Base-by-base conservation (phyloP, 805 yeast species). In the Danielia oregonensis region DNA sequence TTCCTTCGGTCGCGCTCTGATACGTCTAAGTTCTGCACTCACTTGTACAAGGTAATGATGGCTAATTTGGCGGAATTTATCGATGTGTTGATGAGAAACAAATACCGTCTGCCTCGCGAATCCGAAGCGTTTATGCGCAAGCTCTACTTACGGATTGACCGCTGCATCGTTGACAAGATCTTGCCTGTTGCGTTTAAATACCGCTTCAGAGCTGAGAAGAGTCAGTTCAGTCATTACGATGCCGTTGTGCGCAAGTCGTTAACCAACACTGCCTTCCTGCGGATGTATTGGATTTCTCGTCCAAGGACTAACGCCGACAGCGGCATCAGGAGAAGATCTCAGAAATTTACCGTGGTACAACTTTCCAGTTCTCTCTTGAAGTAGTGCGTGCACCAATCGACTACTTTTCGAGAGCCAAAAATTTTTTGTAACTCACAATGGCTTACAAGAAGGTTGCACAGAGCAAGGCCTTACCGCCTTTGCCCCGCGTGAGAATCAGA, bases 401-500 rank as follows among this genome's bases (percentile, higher is more conserved):
- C n/a, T n/a, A n/a, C n/a, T n/a, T n/a, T n/a, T n/a, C n/a, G n/a
- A n/a, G 22, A 6, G 9, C 22, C 22, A 19, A 13, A 26, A 26
- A 26, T 26, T 26, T 26, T 26, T 13, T 6, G n/a, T 23, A 17
- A 17, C 27, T 25, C 43, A 48, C 29, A 24, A 67, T 67, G 73
- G 68, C 71, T 14, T 64, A 57, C 52, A 67, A 67, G 52, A 67
- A 65, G 51, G 58, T 65, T 32, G 64, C 62, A 31, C 63, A 64
- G 35, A 60, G 62, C 29, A 63, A 59, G 54, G 54, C 61, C 32
- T 55, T 67, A 43, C 95, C 94, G 17, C 86, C 88, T 14, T 71
- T 86, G 42, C 89, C 87, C 26, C 72, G 80, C 53, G 69, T 86
- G 33, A 75, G 78, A 57, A 83, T 82, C 39, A 80, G 81, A 55